Evolutionary conservation across 2,329 filamentous ascomycete genomes (phyloP).

Genomic region (Pestalotiopsis sp.): DNA sequence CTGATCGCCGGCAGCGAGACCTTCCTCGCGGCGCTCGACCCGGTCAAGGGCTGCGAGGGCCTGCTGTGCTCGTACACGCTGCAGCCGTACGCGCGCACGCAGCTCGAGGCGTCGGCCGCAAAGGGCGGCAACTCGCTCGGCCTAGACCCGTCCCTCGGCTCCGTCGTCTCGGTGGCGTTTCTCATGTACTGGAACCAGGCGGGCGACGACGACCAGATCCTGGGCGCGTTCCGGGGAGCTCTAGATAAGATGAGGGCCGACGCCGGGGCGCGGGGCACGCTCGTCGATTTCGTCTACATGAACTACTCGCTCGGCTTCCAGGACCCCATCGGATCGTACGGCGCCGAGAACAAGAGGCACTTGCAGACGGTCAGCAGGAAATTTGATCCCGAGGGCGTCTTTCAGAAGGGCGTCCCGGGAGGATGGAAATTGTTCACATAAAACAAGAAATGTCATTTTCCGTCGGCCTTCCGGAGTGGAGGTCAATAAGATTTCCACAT

Average conservation of each 20-base stretch:
- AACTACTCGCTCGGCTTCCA: constrained; percentile 2
- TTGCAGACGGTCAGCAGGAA: background rate
- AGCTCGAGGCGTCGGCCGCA: constrained; percentile 4
- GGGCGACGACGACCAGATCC: constrained; percentile 17
- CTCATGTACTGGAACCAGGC: constrained; percentile 17
- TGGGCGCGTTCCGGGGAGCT: background rate
- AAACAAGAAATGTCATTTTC: background rate
- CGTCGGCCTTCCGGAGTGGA: background rate
- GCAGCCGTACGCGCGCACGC: constrained; percentile 18
- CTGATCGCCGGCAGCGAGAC: constrained; percentile 13
- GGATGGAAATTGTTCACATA: background rate
- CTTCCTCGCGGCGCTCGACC: constrained; percentile 3
- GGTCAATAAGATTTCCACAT: background rate
- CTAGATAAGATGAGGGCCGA: background rate
- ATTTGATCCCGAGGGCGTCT: background rate
- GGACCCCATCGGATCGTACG: constrained; percentile 3
- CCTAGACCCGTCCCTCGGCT: constrained; percentile 9
- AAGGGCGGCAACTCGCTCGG: constrained; percentile 19
- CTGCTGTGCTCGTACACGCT: constrained; percentile 19
- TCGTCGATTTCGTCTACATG: background rate
- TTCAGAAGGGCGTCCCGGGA: background rate
- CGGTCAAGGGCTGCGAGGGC: constrained; percentile 14
- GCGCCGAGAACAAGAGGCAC: background rate
- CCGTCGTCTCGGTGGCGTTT: constrained; percentile 16
- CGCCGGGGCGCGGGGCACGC: background rate